Base-by-base conservation (phyloP, 768 basidiomycete genomes). In the Lepiota venenata region DNA sequence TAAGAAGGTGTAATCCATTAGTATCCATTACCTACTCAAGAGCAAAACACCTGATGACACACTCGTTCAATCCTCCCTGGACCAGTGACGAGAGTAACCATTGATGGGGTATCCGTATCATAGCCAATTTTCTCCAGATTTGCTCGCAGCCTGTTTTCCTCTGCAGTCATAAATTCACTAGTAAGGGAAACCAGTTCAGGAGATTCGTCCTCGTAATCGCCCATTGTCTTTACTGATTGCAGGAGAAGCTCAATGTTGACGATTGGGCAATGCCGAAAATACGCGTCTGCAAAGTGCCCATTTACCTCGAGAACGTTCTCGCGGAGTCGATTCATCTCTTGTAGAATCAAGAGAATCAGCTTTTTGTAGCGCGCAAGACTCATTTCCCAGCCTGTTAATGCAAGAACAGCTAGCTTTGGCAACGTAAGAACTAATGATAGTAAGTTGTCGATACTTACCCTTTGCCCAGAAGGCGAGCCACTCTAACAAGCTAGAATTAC, bases 381-480 rank as follows among this genome's bases (percentile, higher is more conserved):
- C 20, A 59, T 52, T 18, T 64, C 61, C 52, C 44, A 49, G 4
- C 58, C 58, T n/a, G n/a, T n/a, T n/a, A n/a, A n/a, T n/a, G n/a
- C n/a, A n/a, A n/a, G n/a, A n/a, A n/a, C n/a, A n/a, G n/a, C n/a
- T n/a, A n/a, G n/a, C n/a, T n/a, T n/a, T n/a, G n/a, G n/a, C n/a
- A n/a, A n/a, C n/a, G n/a, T n/a, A n/a, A n/a, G n/a, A n/a, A n/a
- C n/a, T n/a, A n/a, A n/a, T n/a, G n/a, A n/a, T n/a, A n/a, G n/a
- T n/a, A n/a, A n/a, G n/a, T n/a, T n/a, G n/a, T n/a, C n/a, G n/a
- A n/a, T n/a, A n/a, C 35, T 10, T 41, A 64, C 65, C 65, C 14
- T 58, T 60, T 1, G 64, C 64, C 66, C 66, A 67, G 48, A 65
- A 67, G 3, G 64, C 64, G 7, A 67, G 50, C 66, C 66, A 67